Base-by-base conservation (phyloP, 164 flowering plant species). In the Cinnamomum chago region DNA sequence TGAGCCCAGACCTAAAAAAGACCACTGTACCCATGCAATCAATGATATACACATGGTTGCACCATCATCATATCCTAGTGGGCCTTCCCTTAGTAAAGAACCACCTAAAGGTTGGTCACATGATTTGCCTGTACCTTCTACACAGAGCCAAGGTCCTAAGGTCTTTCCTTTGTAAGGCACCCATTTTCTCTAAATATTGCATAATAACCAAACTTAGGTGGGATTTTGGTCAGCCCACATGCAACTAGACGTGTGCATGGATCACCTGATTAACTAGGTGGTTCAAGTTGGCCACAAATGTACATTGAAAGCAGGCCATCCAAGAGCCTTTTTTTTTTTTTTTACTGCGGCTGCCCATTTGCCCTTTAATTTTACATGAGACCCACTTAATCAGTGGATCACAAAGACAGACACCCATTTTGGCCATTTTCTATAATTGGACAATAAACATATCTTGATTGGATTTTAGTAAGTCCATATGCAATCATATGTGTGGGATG, bases 1-100 rank as follows among this genome's bases (percentile, higher is more conserved):
- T n/a, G 83, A 79, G 78, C 81, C 84, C 83, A 76, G 82, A 81
- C 72, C 68, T 23, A 76, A 71, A 40, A 75, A 62, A 62, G 83
- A 81, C 85, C 35, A 55, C 67, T 76, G 78, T 50, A 25, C 50
- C 35, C 11, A 68, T 40, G 72, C 75, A 78, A 66, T 81, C 75
- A 79, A 84, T 79, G 60, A 25, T 72, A 47, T 23, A 51, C 78
- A 79, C 79, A 79, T 68, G 62, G 75, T 78, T 75, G 81, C 62
- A 70, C 83, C 75, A 65, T 55, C 73, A 74, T 75, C 50, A 76
- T 70, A 73, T 76, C 70, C 66, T 67, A 67, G 28, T 71, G 47
- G 72, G 65, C 71, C 74, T 58, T 68, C 55, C 65, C 69, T 47
- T 13, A 33, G 64, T 65, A 72, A 22, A 47, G 11, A 3, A 60